Percentiles rank a stretch among this genome's conserved stretches.
Evolutionary conservation across 2,329 filamentous ascomycete genomes (phyloP).

Genomic region (Ceratocystis variospora): DNA sequence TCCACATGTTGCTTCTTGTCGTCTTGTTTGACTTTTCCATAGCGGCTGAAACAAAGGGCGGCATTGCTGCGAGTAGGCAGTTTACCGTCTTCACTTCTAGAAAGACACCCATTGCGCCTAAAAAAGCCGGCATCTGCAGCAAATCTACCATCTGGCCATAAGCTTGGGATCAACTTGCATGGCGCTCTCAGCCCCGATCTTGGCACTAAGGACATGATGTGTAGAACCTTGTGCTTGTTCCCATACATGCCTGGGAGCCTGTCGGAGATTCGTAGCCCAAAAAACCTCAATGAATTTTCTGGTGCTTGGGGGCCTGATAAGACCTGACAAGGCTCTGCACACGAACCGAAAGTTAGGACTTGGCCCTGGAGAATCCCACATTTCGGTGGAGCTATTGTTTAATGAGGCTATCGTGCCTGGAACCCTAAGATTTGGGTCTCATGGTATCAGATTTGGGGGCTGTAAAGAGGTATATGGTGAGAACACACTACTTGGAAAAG

Average conservation of each 20-base stretch:
- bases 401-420: constrained; percentile 37
- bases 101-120: too few relatives aligned
- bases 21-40: not conserved
- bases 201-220: constrained; percentile 58
- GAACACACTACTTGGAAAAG: constrained; percentile 47
- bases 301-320: constrained; percentile 57
- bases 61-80: not conserved
- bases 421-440: constrained; percentile 11
- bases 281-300: constrained; percentile 60
- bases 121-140: not conserved
- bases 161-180: constrained; percentile 21
- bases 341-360: constrained; percentile 52
- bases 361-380: constrained; percentile 50
- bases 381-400: constrained; percentile 54
- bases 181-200: constrained; percentile 40
- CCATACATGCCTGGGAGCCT: constrained; percentile 60
- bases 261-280: constrained; percentile 66
- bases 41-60: not conserved
- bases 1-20: not conserved
- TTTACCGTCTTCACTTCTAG: not conserved
- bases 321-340: constrained; percentile 59
- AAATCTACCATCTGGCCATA: not conserved
- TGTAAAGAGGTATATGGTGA: constrained; percentile 46
- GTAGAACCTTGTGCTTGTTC: constrained; percentile 48
- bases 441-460: constrained; percentile 30